Base-by-base conservation (phyloP, 495 filamentous ascomycete genomes). In the Lophiotrema nucula region DNA sequence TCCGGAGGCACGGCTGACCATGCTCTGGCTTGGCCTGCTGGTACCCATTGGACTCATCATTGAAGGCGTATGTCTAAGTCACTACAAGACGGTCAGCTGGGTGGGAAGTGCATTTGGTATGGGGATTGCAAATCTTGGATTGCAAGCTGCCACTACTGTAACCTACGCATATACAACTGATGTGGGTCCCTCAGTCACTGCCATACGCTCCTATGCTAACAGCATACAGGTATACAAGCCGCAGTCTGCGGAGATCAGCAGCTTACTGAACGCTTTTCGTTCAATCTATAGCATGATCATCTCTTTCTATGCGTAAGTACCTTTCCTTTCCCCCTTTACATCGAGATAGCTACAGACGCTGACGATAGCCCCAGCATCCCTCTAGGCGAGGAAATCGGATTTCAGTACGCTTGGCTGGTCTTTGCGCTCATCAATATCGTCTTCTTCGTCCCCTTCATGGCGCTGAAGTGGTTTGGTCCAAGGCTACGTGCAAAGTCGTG, bases 191-290 rank as follows among this genome's bases (percentile, higher is more conserved):
- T 15, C 31, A 35, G 15, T 8, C 15, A 15, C 8, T 35, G 8
- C 31, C 8, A 15, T 35, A 35, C 31, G 15, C 8, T 35, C 15
- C 15, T 35, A 35, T 8, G 15, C 15, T 35, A 35, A 35, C 31
- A 35, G 8, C 10, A 15, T 24, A 13, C 24, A 54, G 37, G 72
- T 70, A 55, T 77, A 78, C 52, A 72, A 73, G 56, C 71, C 74
- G 18, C 72, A 72, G 56, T 69, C 73, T 4, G 66, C 74, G 0
- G 75, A 77, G 60, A 64, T 71, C 4, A 68, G 68, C 19, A 69
- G 70, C 0, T 48, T 77, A 10, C 67, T 77, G n/a, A 76, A 77
- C 45, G 67, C 75, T 63, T 37, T 66, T 58, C 35, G 74, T 33
- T 62, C 72, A 57, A 63, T 70, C 51, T 69, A 70, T 62, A 37